Base-by-base conservation (phyloP, 495 filamentous ascomycete species). In the Penicillium coprophilum region DNA sequence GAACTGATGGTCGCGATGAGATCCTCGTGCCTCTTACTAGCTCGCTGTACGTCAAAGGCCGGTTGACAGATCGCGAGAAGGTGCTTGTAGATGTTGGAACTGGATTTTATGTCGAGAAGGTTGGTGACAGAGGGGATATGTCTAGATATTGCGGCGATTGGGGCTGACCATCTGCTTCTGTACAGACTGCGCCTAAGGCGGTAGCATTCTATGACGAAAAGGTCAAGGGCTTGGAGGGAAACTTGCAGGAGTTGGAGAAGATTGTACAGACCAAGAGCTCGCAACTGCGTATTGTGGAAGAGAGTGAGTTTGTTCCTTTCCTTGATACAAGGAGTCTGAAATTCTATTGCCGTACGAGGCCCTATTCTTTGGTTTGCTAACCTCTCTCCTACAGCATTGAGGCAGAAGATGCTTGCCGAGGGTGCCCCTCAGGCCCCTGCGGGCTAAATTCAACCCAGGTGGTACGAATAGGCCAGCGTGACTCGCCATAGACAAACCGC, bases 101-200 rank as follows among this genome's bases (percentile, higher is more conserved):
- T 1, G 94, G 94, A 3, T 98, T 94, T 70, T 97, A 90, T 69
- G 88, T 97, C 53, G 94, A 97, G 75, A 98, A 98, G 83, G 88
- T 89, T 56, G 38, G 67, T 32, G 13, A 5, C 9, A 1, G 12
- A 17, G 10, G 6, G 24, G 6, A 24, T 13, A 47, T 30, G 2
- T 24, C 23, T 3, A 15, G 21, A 21, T 12, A 15, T 44, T 15
- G 50, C 15, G 12, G 12, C n/a, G 9, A 13, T 31, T 1, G 20
- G 38, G 24, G 41, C 32, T 39, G n/a, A 48, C 13, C 32, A 3
- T 48, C 19, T 49, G 34, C 0, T 24, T 12, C 3, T 20, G 46
- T 12, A 7, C n/a, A 82, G 86, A 86, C 82, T 15, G 79, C 86
- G 5, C 82, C 82, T 45, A 89, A 89, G 57, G 95, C 94, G 1